These are phyloP conservation scores for Mycena citricolor DNA, from an alignment of 1,284 basidiomycete genomes.

Conservation along the genomic window DNA sequence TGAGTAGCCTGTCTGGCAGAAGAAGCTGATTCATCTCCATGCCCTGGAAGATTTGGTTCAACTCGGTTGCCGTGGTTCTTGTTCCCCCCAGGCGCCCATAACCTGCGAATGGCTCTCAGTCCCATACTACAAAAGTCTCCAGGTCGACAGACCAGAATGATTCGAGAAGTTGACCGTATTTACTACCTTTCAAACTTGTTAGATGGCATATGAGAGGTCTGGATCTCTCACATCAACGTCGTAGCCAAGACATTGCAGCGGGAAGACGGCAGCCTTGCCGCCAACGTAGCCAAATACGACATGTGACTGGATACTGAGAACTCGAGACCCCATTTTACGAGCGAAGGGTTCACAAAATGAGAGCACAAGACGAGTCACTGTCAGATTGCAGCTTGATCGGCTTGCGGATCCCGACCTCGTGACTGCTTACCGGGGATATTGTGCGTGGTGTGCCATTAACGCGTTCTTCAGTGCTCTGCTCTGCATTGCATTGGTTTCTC, in stretches of 20 bases:
- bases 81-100: conserved; percentile 78
- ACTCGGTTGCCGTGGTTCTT: conserved; percentile 68
- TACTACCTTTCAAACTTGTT: conserved; percentile 62
- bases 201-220: conserved; percentile 1
- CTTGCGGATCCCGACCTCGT: too few species aligned
- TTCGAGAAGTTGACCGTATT: conserved; percentile 97
- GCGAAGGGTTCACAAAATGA: too few species aligned
- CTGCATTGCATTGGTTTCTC: too few species aligned
- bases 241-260: conserved; percentile 91
- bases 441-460: too few species aligned
- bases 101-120: conserved; percentile 45
- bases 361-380: too few species aligned
- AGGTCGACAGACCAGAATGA: conserved; percentile 72
- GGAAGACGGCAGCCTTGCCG: conserved; percentile 92
- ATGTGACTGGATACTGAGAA: conserved; percentile 90
- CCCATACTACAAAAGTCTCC: not conserved
- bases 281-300: conserved; percentile 97
- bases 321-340: conserved; percentile 39
- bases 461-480: conserved; percentile 19
- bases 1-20: conserved; percentile 65
- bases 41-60: conserved; percentile 63
- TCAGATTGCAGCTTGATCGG: too few species aligned
- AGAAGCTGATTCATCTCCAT: conserved; percentile 73
- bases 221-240: conserved; percentile 85
- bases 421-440: too few species aligned